Percentiles rank a stretch among this genome's conserved stretches.
Conservation (phyloP, 2,329 filamentous ascomycete genomes). For the Phoma sp. region DNA sequence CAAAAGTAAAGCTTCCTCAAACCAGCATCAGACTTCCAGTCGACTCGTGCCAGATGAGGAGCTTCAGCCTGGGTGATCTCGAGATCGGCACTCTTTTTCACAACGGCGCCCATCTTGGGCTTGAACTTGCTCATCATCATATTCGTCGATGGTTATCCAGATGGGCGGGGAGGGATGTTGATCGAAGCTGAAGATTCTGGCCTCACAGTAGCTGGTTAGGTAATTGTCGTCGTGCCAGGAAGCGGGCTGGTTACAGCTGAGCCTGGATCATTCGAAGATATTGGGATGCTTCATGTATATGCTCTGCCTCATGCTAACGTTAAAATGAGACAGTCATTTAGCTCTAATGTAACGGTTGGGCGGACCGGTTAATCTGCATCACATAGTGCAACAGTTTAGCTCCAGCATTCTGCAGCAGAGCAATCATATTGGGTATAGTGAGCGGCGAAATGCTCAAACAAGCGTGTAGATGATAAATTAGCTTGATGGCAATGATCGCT, state of each 20-base stretch:
- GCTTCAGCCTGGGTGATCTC: slow-evolving; percentile 55
- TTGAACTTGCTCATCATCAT: slow-evolving; percentile 34
- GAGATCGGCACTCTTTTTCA: slow-evolving; percentile 31
- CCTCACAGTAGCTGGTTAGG: slow-evolving; percentile 23
- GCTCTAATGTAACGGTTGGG: slow-evolving; percentile 29
- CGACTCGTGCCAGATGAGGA: slow-evolving; percentile 58
- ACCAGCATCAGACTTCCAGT: slow-evolving; percentile 63
- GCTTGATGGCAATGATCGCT: slow-evolving; percentile 4
- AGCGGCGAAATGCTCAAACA: slow-evolving; percentile 20
- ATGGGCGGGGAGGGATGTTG: background rate
- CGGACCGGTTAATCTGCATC: slow-evolving; percentile 40
- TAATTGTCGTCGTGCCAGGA: slow-evolving; percentile 22
- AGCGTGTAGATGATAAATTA: slow-evolving; percentile 17
- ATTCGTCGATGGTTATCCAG: slow-evolving; percentile 6
- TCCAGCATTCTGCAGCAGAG: slow-evolving; percentile 25
- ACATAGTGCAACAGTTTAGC: slow-evolving; percentile 22
- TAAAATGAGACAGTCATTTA: slow-evolving; percentile 20
- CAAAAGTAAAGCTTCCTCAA: slow-evolving; percentile 64
- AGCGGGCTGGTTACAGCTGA: slow-evolving; percentile 26
- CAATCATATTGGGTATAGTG: slow-evolving; percentile 31
- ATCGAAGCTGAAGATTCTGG: background rate
- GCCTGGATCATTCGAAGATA: slow-evolving; percentile 20
- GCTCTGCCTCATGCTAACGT: slow-evolving; percentile 20
- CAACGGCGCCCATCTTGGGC: slow-evolving; percentile 27
- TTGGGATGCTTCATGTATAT: slow-evolving; percentile 36